Evolutionary conservation across 2,329 filamentous ascomycete species (phyloP), one percentile per base, ranked within the genome.

Genomic region (Penicillium occitanis): DNA sequence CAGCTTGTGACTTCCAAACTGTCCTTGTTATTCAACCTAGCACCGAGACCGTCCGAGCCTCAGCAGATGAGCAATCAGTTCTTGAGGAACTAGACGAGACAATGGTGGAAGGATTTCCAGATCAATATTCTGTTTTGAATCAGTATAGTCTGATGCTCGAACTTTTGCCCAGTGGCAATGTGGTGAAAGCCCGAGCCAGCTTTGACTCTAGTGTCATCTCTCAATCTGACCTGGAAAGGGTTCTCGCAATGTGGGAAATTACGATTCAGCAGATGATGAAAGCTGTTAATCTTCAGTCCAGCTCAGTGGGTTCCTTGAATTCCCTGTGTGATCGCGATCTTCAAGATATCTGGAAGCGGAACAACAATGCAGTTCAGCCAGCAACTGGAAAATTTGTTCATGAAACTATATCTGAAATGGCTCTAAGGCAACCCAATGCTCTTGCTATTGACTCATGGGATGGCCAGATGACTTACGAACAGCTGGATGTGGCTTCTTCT

Each of bases 71-170:
- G 17, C 42, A 46, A 46, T n/a, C 10, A 35, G 19, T 50, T 25
- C 19, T 50, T 13, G 46, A 50, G 13, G 46, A 50, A 40, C 8
- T 51, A 2, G 60, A 62, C 2, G 60, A 62, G 17, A 51, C 60
- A 10, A 30, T 4, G 7, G 22, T 62, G 3, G 44, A 62, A 17
- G 60, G 60, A 5, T 62, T 62, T 37, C 60, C 44, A 48, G 14
- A 62, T 33, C 60, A 62, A 30, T 48, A 62, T 28, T 62, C 60
- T 11, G 60, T 62, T 7, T 28, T 62, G 11, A 62, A 62, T 40
- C 60, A 62, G 13, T 62, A 62, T 19, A 28, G 60, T 25, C 11
- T 62, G 44, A 62, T 62, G 60, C 46, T 62, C 17, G 60, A 62
- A 35, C 11, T 62, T 28, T 5, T 62, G 8, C 60, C 46, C 3